Evolutionary conservation across 345 rosid genomes (phyloP).

Genomic region (Schrenkiella parvula): DNA sequence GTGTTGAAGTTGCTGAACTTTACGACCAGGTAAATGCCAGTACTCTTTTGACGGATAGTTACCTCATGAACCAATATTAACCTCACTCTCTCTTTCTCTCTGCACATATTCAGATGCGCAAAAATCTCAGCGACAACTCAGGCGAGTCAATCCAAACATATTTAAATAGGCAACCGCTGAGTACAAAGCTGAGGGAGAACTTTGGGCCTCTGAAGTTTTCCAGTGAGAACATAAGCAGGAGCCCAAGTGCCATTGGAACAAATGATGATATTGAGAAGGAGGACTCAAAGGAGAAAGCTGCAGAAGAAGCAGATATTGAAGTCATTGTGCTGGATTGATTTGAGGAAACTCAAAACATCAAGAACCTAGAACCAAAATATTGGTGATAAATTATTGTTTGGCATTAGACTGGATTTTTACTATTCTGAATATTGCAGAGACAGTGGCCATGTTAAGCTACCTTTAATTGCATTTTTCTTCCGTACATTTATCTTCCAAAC

Average conservation of each 20-base stretch:
- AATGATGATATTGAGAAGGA: not conserved
- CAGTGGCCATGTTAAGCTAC: not conserved
- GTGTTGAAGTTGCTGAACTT: conserved; percentile 13
- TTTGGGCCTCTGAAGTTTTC: not conserved
- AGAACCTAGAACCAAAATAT: not conserved
- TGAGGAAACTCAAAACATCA: not conserved
- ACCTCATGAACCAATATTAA: not conserved
- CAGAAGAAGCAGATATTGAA: not conserved
- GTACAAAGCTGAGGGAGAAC: conserved; percentile 39
- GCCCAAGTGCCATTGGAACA: conserved; percentile 27
- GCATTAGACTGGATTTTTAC: not conserved
- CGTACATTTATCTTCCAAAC: not conserved
- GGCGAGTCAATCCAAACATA: conserved; percentile 31
- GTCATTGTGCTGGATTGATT: conserved; percentile 8
- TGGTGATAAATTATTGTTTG: not conserved
- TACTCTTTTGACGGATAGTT: not conserved
- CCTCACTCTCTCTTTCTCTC: not conserved
- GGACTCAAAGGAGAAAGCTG: not conserved
- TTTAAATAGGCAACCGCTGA: not conserved
- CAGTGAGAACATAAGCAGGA: conserved; percentile 30
- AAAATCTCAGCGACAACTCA: conserved; percentile 38
- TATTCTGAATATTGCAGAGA: not conserved
- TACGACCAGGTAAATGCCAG: conserved; percentile 49
- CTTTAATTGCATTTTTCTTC: not conserved
- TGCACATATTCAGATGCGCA: conserved; percentile 45